phyloP scores from a whole-genome alignment of 176 grass and related monocot genomes.

The Puya raimondii region DNA sequence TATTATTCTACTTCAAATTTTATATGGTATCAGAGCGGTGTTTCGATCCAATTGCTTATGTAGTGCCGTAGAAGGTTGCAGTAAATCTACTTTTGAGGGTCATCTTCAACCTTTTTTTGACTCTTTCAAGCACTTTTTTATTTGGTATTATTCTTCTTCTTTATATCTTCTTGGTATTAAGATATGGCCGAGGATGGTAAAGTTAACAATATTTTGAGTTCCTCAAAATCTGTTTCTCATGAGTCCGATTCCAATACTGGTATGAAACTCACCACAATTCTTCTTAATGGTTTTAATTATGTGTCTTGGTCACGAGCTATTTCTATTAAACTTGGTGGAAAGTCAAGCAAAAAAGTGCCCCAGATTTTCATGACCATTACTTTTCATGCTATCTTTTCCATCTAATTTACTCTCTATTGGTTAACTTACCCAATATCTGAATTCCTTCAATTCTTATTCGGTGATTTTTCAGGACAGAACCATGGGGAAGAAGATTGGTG shows the following conservation, averaged over 20 bases:
- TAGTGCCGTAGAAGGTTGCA: too few relatives aligned
- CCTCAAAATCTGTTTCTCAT: too few relatives aligned
- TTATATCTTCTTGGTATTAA: too few relatives aligned
- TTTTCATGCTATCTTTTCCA: background rate
- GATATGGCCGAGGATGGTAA: too few relatives aligned
- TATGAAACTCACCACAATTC: conserved; percentile 5
- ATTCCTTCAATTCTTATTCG: background rate
- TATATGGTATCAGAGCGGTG: too few relatives aligned
- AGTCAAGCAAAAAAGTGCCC: background rate
- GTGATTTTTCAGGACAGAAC: conserved; percentile 7
- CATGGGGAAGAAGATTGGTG: conserved; percentile 8
- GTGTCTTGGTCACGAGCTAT: background rate
- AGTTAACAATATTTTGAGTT: too few relatives aligned
- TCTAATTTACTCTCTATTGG: background rate
- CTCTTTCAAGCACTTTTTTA: too few relatives aligned
- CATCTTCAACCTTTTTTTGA: too few relatives aligned
- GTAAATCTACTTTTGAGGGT: too few relatives aligned
- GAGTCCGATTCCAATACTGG: too few relatives aligned
- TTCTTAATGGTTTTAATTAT: conserved; percentile 9
- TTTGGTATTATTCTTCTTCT: too few relatives aligned
- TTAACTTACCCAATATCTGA: background rate
- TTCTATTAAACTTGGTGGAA: conserved; percentile 1
- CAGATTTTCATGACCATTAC: background rate
- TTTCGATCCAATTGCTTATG: too few relatives aligned
- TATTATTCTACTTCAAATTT: background rate